Conservation (phyloP, 1,139 yeast species). For the Yamadazyma triangularis region DNA sequence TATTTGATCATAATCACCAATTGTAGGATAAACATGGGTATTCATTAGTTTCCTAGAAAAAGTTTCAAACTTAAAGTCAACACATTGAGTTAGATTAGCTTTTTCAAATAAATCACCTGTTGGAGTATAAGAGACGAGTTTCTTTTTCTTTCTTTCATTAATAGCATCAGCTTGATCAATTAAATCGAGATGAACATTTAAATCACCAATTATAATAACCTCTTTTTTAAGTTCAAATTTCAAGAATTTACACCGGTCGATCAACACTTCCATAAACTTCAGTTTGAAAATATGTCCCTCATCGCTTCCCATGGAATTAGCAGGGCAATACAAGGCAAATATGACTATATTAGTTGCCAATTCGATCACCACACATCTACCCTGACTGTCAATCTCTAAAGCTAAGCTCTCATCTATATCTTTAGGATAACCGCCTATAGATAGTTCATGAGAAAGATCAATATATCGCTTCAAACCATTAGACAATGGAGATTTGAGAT, state of each 20-base stretch:
- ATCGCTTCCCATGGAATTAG: conserved; percentile 69
- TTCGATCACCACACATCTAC: conserved; percentile 75
- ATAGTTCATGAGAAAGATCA: conserved; percentile 17
- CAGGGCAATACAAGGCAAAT: conserved; percentile 87
- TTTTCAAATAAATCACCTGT: conserved; percentile 38
- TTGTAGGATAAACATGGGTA: conserved; percentile 21
- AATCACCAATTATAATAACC: conserved; percentile 81
- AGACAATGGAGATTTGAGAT: conserved; percentile 22
- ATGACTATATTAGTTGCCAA: conserved; percentile 58
- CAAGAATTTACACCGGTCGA: conserved; percentile 57
- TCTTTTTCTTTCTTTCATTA: conserved; percentile 33
- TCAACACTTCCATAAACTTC: conserved; percentile 52
- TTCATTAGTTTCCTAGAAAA: conserved; percentile 44
- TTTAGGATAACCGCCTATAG: conserved; percentile 77
- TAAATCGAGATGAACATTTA: conserved; percentile 74
- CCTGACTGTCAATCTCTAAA: conserved; percentile 68
- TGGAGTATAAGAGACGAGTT: conserved; percentile 15
- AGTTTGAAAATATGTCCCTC: conserved; percentile 65
- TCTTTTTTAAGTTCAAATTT: conserved; percentile 47
- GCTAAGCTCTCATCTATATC: conserved; percentile 33
- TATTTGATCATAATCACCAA: conserved; percentile 7
- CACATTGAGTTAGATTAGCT: conserved; percentile 31
- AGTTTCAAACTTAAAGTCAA: conserved; percentile 37
- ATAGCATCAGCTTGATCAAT: conserved; percentile 79
- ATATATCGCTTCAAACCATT: conserved; percentile 14